Conservation (phyloP, 768 basidiomycete species). For the Suillus subalutaceus region DNA sequence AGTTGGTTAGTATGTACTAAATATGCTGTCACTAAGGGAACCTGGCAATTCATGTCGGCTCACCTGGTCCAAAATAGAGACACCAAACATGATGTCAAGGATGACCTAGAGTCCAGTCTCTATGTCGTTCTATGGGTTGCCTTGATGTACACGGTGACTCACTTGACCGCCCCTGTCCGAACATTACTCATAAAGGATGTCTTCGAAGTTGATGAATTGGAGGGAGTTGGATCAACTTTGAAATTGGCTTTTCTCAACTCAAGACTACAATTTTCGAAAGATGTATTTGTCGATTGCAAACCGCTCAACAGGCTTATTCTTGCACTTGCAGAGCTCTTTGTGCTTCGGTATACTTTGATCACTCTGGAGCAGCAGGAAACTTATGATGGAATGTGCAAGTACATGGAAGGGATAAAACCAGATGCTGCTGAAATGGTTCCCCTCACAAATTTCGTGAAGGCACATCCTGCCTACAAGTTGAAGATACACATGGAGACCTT, state of each 20-base stretch:
- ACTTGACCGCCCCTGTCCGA: not conserved
- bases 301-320: not conserved
- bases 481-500: not conserved
- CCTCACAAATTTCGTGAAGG: not conserved
- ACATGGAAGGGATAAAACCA: not conserved
- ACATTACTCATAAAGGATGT: not conserved
- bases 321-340: not conserved
- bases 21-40: constrained; percentile 25
- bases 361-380: not conserved
- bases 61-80: constrained; percentile 14
- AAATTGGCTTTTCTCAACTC: not conserved
- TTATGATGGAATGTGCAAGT: not conserved
- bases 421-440: not conserved
- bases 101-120: constrained; percentile 37
- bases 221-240: not conserved
- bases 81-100: constrained; percentile 25
- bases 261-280: not conserved
- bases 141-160: not conserved
- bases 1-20: not conserved
- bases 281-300: not conserved
- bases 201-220: not conserved
- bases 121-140: constrained; percentile 21
- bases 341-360: not conserved
- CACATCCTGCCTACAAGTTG: not conserved
- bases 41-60: constrained; percentile 33